Conservation (phyloP, 257 asterid genomes). For the Coffea canephora region DNA sequence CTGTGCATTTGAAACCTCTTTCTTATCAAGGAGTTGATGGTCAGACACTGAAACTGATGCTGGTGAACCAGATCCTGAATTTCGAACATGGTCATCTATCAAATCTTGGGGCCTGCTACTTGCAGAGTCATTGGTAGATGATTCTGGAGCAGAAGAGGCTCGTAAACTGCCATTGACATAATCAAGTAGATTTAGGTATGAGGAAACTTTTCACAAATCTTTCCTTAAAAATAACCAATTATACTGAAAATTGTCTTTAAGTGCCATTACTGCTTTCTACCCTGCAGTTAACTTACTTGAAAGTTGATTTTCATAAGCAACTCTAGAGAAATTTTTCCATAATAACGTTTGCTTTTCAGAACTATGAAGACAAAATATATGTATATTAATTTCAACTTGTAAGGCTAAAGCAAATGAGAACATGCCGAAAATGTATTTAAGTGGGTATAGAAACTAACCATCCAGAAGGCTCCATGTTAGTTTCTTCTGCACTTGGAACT, state of each 20-base stretch:
- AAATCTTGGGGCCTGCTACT: conserved; percentile 47
- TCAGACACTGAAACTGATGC: conserved; percentile 50
- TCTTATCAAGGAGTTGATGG: conserved; percentile 44
- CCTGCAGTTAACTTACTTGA: not conserved
- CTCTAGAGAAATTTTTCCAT: not conserved
- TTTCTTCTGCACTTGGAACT: conserved; percentile 44
- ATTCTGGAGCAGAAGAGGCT: conserved; percentile 48
- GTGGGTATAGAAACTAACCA: conserved; percentile 38
- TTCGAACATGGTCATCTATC: conserved; percentile 45
- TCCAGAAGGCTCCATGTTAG: conserved; percentile 47
- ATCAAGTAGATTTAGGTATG: conserved; percentile 24
- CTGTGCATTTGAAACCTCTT: conserved; percentile 45
- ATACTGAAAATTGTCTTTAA: not conserved
- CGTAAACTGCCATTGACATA: conserved; percentile 47
- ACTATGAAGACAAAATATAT: not conserved
- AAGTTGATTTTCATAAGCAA: not conserved
- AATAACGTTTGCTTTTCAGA: not conserved
- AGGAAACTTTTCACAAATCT: not conserved
- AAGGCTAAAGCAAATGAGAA: conserved; percentile 1
- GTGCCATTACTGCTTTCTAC: not conserved
- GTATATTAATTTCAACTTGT: not conserved
- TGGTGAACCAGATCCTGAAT: conserved; percentile 72
- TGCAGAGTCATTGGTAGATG: conserved; percentile 52
- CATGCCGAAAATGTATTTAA: not conserved
- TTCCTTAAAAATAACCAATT: not conserved